Percentiles rank a stretch among this genome's conserved stretches.
Evolutionary conservation across 331 rosid genomes (phyloP).

Genomic region (Saraca asoca): DNA sequence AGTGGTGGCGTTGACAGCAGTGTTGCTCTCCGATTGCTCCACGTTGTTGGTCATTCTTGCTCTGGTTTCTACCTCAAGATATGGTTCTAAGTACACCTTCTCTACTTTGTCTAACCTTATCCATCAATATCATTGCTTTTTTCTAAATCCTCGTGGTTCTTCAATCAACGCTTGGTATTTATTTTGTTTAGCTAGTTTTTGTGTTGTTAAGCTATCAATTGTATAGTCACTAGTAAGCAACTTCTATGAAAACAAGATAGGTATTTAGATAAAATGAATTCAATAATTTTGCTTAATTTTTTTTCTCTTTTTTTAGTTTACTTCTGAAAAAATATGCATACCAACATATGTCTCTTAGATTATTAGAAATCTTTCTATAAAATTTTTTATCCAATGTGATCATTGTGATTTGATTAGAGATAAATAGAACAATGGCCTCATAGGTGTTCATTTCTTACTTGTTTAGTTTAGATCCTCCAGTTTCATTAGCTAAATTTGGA

Average conservation of each 20-base stretch:
- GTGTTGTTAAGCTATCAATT: neutral
- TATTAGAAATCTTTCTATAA: neutral
- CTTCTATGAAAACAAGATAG: no score
- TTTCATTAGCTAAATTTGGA: neutral
- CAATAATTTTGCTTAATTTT: neutral
- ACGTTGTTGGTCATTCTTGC: constrained; percentile 86
- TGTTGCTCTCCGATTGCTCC: constrained; percentile 86
- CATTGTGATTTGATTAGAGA: neutral
- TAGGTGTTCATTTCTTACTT: neutral
- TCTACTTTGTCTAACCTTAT: neutral
- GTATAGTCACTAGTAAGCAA: neutral
- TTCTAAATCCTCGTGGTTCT: neutral
- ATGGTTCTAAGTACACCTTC: constrained; percentile 75
- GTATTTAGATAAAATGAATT: neutral
- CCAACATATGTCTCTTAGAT: neutral
- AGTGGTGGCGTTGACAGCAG: constrained; percentile 96
- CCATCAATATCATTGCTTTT: neutral
- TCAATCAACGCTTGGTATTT: neutral
- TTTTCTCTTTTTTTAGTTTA: neutral
- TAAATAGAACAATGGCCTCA: neutral
- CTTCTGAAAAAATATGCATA: neutral
- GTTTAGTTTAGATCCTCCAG: neutral
- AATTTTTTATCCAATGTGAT: neutral
- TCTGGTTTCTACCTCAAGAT: constrained; percentile 89
- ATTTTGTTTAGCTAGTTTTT: no score